A percentile compares a stretch with the other conserved stretches of the same genome.
phyloP scores from a whole-genome alignment of 1,284 basidiomycete species.

The Sanghuangporus weigelae region DNA sequence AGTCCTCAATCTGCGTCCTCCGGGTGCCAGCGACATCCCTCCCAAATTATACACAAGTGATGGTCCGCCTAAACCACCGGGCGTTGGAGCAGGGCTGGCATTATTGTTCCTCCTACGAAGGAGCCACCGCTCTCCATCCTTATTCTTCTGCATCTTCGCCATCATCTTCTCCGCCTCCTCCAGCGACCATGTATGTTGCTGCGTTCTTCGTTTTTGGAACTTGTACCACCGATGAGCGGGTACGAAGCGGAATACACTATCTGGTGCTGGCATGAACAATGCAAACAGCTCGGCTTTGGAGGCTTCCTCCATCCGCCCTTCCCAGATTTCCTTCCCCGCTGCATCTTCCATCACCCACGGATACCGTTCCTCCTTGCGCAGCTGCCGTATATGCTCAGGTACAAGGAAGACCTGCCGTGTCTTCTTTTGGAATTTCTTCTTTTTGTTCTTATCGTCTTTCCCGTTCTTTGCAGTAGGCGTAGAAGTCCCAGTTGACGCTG shows the following conservation, averaged over 20 bases:
- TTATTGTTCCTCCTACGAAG: constrained; percentile 55
- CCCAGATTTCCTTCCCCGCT: constrained; percentile 63
- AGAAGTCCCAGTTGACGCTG: constrained; percentile 26
- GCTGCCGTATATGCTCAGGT: constrained; percentile 58
- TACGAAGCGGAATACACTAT: constrained; percentile 79
- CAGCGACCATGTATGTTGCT: constrained; percentile 62
- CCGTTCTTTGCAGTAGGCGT: constrained; percentile 29
- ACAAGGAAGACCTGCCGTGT: constrained; percentile 78
- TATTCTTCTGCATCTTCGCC: constrained; percentile 56
- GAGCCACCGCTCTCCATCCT: constrained; percentile 66
- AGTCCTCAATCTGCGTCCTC: constrained; percentile 54
- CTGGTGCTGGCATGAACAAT: constrained; percentile 63
- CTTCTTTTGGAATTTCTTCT: constrained; percentile 81
- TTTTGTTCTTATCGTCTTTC: constrained; percentile 44
- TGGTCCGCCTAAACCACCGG: constrained; percentile 34
- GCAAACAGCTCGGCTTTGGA: constrained; percentile 44
- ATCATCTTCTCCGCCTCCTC: constrained; percentile 71
- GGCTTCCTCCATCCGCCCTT: constrained; percentile 74
- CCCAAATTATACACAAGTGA: constrained; percentile 33
- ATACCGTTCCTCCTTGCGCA: constrained; percentile 78
- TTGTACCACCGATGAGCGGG: constrained; percentile 87
- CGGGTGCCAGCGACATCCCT: constrained; percentile 50
- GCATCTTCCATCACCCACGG: constrained; percentile 88
- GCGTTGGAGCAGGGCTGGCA: constrained; percentile 45
- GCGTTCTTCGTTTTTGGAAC: constrained; percentile 65